Conservation (phyloP, 148 eudicot species). For the Suaeda aralocaspica region DNA sequence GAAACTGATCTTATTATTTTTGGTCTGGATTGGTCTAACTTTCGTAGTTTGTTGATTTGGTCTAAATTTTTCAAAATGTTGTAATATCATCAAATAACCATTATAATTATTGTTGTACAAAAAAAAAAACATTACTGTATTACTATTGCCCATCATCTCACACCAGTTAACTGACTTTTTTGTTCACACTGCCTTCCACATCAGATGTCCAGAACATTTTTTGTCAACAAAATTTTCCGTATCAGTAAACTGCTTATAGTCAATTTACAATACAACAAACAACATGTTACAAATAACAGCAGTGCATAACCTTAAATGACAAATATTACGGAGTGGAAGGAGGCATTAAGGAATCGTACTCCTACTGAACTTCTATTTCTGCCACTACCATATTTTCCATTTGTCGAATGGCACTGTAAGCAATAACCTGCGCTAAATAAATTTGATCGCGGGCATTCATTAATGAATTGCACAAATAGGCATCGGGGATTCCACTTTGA, state of each 20-base stretch:
- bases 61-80: neutral
- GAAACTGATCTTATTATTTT: neutral
- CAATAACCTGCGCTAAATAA: constrained; percentile 81
- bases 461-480: constrained; percentile 31
- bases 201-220: no score
- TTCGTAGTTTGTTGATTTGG: neutral
- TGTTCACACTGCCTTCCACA: no score
- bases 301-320: neutral
- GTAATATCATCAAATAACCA: neutral
- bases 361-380: neutral
- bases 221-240: no score
- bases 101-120: neutral
- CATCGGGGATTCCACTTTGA: constrained; percentile 19
- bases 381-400: neutral
- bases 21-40: neutral
- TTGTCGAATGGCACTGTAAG: neutral
- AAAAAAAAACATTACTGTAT: no score
- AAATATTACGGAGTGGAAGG: neutral
- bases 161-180: no score
- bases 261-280: no score
- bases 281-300: no score
- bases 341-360: neutral
- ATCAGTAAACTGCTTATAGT: no score
- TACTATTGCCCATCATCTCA: neutral
- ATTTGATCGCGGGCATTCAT: constrained; percentile 55